Conservation (phyloP, 202 grass and related monocot genomes). For the Saccharum hybrid region DNA sequence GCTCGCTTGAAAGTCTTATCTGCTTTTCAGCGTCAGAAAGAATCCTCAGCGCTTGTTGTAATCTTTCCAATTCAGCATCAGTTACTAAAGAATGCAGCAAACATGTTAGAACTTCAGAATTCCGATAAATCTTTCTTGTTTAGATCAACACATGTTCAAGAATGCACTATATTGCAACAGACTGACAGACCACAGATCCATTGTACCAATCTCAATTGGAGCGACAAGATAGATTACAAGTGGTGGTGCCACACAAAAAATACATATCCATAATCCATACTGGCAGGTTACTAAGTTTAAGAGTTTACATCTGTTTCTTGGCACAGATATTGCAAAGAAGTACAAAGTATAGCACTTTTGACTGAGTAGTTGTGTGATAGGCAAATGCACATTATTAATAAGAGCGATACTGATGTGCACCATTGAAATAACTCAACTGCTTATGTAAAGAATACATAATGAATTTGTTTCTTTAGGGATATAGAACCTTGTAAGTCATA, state of each 20-base stretch:
- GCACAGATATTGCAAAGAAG: background rate
- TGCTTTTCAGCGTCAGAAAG: constrained; percentile 97
- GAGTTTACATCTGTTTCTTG: background rate
- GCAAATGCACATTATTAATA: constrained; percentile 6
- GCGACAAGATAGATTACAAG: background rate
- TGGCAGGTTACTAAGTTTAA: background rate
- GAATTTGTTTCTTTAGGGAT: constrained; percentile 19
- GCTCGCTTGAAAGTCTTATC: constrained; percentile 88
- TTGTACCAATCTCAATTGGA: background rate
- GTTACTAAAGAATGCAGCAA: constrained; percentile 65
- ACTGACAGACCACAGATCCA: background rate
- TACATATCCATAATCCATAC: constrained; percentile 13
- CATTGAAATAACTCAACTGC: background rate
- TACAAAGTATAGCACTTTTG: constrained; percentile 2
- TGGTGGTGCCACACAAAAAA: constrained; percentile 6
- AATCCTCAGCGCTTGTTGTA: constrained; percentile 92
- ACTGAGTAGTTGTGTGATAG: constrained; percentile 25
- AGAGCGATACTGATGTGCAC: background rate
- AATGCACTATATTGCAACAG: background rate
- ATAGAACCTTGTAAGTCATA: background rate
- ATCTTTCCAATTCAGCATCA: constrained; percentile 91
- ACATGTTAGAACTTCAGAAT: constrained; percentile 29
- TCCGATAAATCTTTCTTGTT: background rate
- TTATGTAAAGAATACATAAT: background rate
- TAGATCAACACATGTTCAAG: background rate